Base-by-base conservation (phyloP, 768 basidiomycete species). In the Tephrocybe sp. region DNA sequence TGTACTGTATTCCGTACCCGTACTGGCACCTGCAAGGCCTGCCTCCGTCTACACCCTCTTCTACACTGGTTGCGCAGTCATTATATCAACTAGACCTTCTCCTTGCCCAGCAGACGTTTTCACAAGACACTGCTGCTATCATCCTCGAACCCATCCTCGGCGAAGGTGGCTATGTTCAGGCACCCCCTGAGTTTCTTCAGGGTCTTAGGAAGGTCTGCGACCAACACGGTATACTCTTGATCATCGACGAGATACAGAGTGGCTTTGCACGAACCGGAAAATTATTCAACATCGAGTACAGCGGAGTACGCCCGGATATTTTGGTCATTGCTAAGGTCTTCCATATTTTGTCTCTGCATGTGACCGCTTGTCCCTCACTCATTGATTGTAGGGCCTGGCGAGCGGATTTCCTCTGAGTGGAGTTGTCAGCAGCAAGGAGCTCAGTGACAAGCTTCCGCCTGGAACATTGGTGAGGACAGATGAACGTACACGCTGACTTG, bases 371-470 rank as follows among this genome's bases (percentile, higher is more conserved):
- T 34, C 9, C 4, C n/a, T 36, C 15, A 12, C 12, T n/a, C n/a
- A n/a, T n/a, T n/a, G 7, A 20, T 1, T 9, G 23, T 53, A 86
- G 83, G 90, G 91, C 9, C 70, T 93, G 6, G 90, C 90, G 37
- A 93, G 94, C 65, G 95, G 95, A 3, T 95, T 96, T 80, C 95
- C 95, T 2, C 74, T 98, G 48, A 93, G 90, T 52, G 93, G 84
- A 12, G 81, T 98, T 37, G 78, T 93, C 43, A 86, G 88, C 55
- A 71, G 85, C 45, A 90, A 82, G 68, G 88, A 90, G 48, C 63
- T 95, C 32, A 92, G 90, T 24, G 90, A 93, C 67, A 81, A 76
- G 60, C 74, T 94, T 48, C 75, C 72, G 59, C 83, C 89, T 7
- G 93, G 93, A 15, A 81, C 83, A 10, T 86, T 92, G 85, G 89